Base-by-base conservation (phyloP, 768 basidiomycete genomes). In the Lyophyllum shimeji region DNA sequence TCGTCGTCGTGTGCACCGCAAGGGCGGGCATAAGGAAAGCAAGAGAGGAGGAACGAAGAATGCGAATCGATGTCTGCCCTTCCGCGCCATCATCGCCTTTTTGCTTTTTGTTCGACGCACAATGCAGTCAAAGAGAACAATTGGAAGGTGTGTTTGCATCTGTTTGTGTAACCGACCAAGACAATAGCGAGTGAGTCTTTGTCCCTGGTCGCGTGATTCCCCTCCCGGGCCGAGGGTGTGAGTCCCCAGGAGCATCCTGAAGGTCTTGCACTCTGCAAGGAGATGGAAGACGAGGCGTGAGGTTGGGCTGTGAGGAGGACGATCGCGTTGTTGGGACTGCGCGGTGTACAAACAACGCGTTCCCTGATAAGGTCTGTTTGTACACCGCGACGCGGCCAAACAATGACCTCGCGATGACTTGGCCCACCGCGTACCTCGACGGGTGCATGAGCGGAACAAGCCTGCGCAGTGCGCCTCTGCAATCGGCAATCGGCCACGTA, bases 1-100 rank as follows among this genome's bases (percentile, higher is more conserved):
- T n/a, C n/a, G n/a, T 25, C 43, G 51, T 56, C 17, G 64, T 59
- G 45, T 66, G 63, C 50, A 70, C 61, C 55, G 55, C 52, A 20
- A 65, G 63, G 25, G 64, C 52, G 39, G 63, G 37, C 12, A 39
- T 49, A 47, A 46, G 48, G 50, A 49, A 49, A 51, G 37, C 34
- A 23, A 48, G 31, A 52, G 34, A 47, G 53, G 48, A 46, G 43
- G 25, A n/a, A 5, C 29, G 31, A 53, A 56, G n/a, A n/a, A n/a
- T n/a, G n/a, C n/a, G n/a, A n/a, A n/a, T n/a, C n/a, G n/a, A n/a
- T n/a, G n/a, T n/a, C n/a, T n/a, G n/a, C n/a, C n/a, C n/a, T n/a
- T n/a, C n/a, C n/a, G n/a, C n/a, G n/a, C n/a, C n/a, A n/a, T n/a
- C n/a, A n/a, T n/a, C n/a, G n/a, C n/a, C n/a, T n/a, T n/a, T n/a